Evolutionary conservation across 345 rosid species (phyloP).

Genomic region (Salix suchowensis): DNA sequence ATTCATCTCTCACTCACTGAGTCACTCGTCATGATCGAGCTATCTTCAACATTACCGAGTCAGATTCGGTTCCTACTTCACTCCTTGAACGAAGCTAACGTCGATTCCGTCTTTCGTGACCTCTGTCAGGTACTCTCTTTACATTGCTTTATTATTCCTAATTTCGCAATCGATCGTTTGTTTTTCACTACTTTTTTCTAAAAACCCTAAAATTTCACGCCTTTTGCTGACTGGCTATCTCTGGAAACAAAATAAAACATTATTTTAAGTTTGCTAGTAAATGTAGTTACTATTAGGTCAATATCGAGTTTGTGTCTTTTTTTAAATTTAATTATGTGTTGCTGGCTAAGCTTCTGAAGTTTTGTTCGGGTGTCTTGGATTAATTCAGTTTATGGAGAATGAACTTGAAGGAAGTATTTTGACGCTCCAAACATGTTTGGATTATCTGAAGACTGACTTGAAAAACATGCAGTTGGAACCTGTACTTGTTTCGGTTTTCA

Average conservation of each 20-base stretch:
- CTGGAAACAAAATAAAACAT: neutral
- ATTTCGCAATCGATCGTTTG: neutral
- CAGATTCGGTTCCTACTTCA: constrained; percentile 72
- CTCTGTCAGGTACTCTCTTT: constrained; percentile 52
- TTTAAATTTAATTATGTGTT: neutral
- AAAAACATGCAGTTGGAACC: constrained; percentile 42
- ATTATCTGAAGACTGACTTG: constrained; percentile 40
- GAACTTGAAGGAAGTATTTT: constrained; percentile 58
- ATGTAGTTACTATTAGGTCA: neutral
- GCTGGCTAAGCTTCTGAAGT: too few relatives aligned
- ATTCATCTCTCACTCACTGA: neutral
- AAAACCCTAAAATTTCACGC: neutral
- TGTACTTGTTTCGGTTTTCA: constrained; percentile 47
- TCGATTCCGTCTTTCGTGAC: constrained; percentile 51
- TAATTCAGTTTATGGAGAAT: constrained; percentile 51
- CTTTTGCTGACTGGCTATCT: neutral
- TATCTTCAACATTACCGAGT: constrained; percentile 43
- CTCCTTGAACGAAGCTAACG: constrained; percentile 51
- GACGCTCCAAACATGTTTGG: constrained; percentile 62
- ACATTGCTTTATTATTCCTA: neutral
- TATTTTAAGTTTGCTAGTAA: neutral
- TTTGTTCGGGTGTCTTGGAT: neutral
- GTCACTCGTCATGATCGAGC: constrained; percentile 41
- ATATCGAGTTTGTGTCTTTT: neutral
- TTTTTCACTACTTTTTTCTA: neutral